phyloP scores from a whole-genome alignment of 306 rosid genomes.

The Chamaecrista fasciculata region DNA sequence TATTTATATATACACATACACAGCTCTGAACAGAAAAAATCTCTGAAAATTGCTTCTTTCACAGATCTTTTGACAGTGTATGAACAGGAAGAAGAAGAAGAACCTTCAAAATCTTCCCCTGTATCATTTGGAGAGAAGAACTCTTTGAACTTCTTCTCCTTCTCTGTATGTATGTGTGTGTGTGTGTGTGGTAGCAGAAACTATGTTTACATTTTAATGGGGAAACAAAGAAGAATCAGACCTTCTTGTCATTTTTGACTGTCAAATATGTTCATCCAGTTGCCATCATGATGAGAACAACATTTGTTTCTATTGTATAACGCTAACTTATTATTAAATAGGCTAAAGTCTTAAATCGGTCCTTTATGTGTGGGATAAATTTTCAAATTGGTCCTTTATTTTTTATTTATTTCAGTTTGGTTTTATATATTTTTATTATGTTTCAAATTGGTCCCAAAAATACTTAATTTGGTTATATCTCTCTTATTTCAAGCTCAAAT shows the following conservation, averaged over 20 bases:
- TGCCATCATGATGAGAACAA: neutral
- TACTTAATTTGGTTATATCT: too few species aligned
- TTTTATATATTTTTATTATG: too few species aligned
- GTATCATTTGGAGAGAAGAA: slow-evolving; percentile 2
- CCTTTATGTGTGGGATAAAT: too few species aligned
- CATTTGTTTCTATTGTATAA: slow-evolving; percentile 29
- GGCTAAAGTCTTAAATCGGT: too few species aligned
- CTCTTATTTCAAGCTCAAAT: too few species aligned
- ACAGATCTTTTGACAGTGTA: slow-evolving; percentile 9
- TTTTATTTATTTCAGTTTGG: too few species aligned
- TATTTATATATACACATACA: too few species aligned
- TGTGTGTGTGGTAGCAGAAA: neutral
- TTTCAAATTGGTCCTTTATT: too few species aligned
- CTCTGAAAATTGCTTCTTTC: slow-evolving; percentile 18
- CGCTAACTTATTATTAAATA: too few species aligned
- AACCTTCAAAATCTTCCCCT: neutral
- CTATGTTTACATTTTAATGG: slow-evolving; percentile 8
- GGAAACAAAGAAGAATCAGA: slow-evolving; percentile 7
- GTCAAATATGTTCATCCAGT: slow-evolving; percentile 30
- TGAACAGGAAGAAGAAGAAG: slow-evolving; percentile 21
- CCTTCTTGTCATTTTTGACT: slow-evolving; percentile 1
- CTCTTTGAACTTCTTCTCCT: slow-evolving; percentile 29
- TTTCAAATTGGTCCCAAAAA: too few species aligned
- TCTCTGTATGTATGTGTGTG: too few species aligned
- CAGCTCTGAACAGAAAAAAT: neutral